phyloP scores from a whole-genome alignment of 2,329 filamentous ascomycete genomes.

The Fusarium incarnatum region DNA sequence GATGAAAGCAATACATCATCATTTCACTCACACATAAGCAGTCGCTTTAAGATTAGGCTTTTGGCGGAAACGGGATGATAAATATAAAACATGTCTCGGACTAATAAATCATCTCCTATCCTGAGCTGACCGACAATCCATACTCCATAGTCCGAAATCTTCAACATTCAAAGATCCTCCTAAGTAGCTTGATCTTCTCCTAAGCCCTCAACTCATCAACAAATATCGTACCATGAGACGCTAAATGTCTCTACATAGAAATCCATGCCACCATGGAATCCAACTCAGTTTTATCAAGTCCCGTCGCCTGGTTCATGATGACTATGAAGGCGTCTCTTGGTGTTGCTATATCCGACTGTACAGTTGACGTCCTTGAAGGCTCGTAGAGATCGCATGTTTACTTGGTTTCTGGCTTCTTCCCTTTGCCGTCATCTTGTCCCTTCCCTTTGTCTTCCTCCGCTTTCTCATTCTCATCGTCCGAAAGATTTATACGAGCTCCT shows the following conservation, averaged over 20 bases:
- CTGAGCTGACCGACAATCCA: background rate
- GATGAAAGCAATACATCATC: background rate
- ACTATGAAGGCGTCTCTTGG: background rate
- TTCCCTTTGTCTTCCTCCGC: background rate
- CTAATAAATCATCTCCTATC: constrained; percentile 14
- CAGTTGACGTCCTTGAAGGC: background rate
- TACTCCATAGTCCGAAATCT: constrained; percentile 1
- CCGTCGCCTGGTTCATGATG: background rate
- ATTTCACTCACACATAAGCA: background rate
- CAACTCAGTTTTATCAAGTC: background rate
- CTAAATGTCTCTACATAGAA: constrained; percentile 3
- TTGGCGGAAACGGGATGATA: background rate
- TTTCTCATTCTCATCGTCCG: background rate
- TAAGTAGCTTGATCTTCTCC: background rate
- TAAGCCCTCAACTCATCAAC: background rate
- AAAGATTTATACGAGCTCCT: background rate
- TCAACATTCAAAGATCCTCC: background rate
- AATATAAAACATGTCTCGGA: constrained; percentile 18
- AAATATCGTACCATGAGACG: constrained; percentile 7
- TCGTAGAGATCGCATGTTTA: background rate
- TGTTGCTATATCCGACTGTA: background rate
- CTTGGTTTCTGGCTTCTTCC: background rate
- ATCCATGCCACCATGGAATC: background rate
- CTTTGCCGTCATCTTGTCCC: background rate
- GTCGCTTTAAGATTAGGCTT: background rate